Conservation (phyloP, 2,329 filamentous ascomycete species). For the Aureobasidium sp. region DNA sequence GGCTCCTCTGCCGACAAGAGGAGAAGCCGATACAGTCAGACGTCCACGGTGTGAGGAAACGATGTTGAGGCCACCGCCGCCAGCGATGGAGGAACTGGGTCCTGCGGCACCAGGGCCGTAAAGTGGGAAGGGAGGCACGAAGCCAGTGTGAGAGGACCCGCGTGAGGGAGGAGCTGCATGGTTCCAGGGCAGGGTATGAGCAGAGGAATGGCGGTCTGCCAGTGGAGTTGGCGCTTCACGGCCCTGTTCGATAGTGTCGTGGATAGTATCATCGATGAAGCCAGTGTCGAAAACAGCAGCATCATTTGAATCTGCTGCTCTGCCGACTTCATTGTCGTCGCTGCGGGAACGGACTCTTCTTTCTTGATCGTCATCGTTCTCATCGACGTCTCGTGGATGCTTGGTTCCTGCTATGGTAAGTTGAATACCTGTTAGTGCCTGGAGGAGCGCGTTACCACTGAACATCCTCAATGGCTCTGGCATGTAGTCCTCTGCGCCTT, state of each 20-base stretch:
- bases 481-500: constrained; percentile 27
- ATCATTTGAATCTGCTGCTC: background rate
- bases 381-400: constrained; percentile 17
- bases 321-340: constrained; percentile 19
- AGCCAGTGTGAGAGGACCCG: constrained; percentile 35
- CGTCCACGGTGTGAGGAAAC: constrained; percentile 33
- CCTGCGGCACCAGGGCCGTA: background rate
- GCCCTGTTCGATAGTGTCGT: constrained; percentile 52
- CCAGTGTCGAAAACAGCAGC: constrained; percentile 9
- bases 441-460: constrained; percentile 46
- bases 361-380: constrained; percentile 18
- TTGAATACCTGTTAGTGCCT: constrained; percentile 30
- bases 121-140: background rate
- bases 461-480: constrained; percentile 49
- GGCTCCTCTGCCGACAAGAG: constrained; percentile 45
- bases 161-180: constrained; percentile 41
- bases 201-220: constrained; percentile 51
- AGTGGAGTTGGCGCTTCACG: constrained; percentile 59
- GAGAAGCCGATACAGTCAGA: constrained; percentile 51
- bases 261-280: background rate
- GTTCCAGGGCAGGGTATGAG: constrained; percentile 59
- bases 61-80: background rate
- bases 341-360: constrained; percentile 23
- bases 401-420: constrained; percentile 17
- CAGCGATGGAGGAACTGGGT: constrained; percentile 6